A percentile compares a stretch with the other conserved stretches of the same genome.
Conservation (phyloP, 768 basidiomycete genomes). For the Kwoniella dendrophila region DNA sequence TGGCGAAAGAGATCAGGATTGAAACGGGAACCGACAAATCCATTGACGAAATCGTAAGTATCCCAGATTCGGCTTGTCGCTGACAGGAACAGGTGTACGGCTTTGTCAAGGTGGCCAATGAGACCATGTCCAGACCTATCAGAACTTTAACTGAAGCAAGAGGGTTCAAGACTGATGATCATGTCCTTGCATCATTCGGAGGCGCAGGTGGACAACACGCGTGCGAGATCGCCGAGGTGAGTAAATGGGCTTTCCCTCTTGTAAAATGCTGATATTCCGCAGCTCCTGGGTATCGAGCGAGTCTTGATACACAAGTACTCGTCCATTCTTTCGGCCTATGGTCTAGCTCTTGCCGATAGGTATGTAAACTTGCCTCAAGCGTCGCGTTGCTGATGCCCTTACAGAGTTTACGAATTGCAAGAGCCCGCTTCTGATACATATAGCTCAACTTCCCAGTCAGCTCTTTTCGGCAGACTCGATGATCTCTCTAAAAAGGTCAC, state of each 20-base stretch:
- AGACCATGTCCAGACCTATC: constrained; percentile 73
- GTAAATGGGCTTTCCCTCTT: background rate
- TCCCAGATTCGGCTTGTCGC: background rate
- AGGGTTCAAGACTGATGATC: constrained; percentile 78
- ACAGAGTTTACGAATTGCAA: constrained; percentile 66
- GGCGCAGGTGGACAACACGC: constrained; percentile 56
- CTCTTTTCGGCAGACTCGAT: constrained; percentile 65
- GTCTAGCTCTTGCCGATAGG: constrained; percentile 57
- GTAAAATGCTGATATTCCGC: background rate
- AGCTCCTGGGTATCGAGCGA: constrained; percentile 31
- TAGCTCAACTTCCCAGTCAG: constrained; percentile 63
- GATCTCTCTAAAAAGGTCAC: constrained; percentile 29
- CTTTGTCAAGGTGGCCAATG: constrained; percentile 94
- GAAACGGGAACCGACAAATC: constrained; percentile 52
- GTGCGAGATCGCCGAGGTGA: constrained; percentile 43
- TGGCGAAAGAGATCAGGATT: constrained; percentile 72
- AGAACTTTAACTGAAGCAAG: constrained; percentile 74
- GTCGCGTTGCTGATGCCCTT: constrained; percentile 4
- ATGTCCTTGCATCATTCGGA: constrained; percentile 59
- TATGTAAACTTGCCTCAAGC: constrained; percentile 18
- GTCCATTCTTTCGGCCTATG: constrained; percentile 48
- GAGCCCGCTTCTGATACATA: constrained; percentile 83
- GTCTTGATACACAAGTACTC: constrained; percentile 44
- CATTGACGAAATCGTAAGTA: constrained; percentile 23
- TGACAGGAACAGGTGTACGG: constrained; percentile 79